Evolutionary conservation across 2,329 filamentous ascomycete genomes (phyloP).

Genomic region (Aspergillus texensis): DNA sequence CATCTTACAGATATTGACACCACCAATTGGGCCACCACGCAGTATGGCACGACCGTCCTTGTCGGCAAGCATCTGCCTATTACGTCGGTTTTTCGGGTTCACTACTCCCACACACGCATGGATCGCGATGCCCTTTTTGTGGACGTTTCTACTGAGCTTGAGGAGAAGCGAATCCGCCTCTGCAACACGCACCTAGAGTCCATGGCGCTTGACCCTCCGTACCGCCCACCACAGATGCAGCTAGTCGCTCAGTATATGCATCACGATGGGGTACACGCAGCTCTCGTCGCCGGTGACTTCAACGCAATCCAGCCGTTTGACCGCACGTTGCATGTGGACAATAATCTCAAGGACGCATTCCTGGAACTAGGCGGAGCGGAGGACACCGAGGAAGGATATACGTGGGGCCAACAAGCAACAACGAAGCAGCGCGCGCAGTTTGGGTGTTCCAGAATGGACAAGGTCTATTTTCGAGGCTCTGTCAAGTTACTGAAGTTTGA

Average conservation of each 20-base stretch:
- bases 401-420: constrained; percentile 16
- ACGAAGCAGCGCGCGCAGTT: constrained; percentile 3
- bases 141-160: neutral
- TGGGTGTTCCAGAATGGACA: constrained; percentile 16
- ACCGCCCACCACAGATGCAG: constrained; percentile 9
- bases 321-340: constrained; percentile 5
- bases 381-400: constrained; percentile 10
- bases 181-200: constrained; percentile 16
- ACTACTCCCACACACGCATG: constrained; percentile 13
- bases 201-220: constrained; percentile 7
- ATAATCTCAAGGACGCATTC: constrained; percentile 13
- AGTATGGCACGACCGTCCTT: constrained; percentile 11
- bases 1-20: constrained; percentile 10
- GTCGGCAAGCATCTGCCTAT: neutral
- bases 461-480: constrained; percentile 7
- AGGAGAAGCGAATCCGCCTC: constrained; percentile 4
- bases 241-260: constrained; percentile 7
- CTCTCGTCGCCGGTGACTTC: constrained; percentile 6
- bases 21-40: constrained; percentile 2
- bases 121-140: constrained; percentile 15
- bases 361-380: constrained; percentile 11
- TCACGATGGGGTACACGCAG: neutral
- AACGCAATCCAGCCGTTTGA: constrained; percentile 17
- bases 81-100: constrained; percentile 5
- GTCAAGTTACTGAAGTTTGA: constrained; percentile 4